phyloP scores from a whole-genome alignment of 345 rosid species.

The Eutrema yunnanense region DNA sequence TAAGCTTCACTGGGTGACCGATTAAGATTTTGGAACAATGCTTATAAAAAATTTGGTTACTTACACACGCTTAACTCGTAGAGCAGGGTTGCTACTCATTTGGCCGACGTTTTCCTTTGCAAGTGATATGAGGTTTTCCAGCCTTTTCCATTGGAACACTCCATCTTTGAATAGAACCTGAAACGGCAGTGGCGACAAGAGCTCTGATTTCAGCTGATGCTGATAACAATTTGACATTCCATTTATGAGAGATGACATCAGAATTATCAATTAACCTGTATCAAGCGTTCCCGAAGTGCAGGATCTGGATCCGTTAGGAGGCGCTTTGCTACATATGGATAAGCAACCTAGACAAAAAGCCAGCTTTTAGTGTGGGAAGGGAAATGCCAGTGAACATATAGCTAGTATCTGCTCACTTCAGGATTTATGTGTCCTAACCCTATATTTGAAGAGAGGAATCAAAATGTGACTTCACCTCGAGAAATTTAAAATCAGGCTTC shows the following conservation, averaged over 20 bases:
- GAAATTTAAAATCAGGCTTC: conserved; percentile 95
- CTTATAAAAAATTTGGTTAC: conserved; percentile 15
- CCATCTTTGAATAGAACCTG: conserved; percentile 90
- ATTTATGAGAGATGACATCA: conserved; percentile 1
- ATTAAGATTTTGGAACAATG: conserved; percentile 1
- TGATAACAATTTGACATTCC: background rate
- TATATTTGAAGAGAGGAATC: background rate
- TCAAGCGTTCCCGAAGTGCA: conserved; percentile 89
- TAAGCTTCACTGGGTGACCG: background rate
- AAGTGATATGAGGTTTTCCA: conserved; percentile 82
- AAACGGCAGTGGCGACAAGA: conserved; percentile 1
- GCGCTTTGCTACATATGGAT: conserved; percentile 96
- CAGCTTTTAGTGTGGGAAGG: background rate
- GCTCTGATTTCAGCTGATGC: background rate
- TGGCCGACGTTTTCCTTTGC: conserved; percentile 91
- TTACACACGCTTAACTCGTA: conserved; percentile 48
- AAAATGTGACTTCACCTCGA: conserved; percentile 56
- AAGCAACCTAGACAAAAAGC: conserved; percentile 63
- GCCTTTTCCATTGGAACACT: conserved; percentile 90
- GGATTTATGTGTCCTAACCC: background rate
- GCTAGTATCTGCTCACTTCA: conserved; percentile 13
- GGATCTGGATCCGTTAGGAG: conserved; percentile 95
- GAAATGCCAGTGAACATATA: no score
- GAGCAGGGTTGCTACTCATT: conserved; percentile 91
- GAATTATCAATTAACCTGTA: conserved; percentile 55